Base-by-base conservation (phyloP, 768 basidiomycete species). In the Suillus sp. region DNA sequence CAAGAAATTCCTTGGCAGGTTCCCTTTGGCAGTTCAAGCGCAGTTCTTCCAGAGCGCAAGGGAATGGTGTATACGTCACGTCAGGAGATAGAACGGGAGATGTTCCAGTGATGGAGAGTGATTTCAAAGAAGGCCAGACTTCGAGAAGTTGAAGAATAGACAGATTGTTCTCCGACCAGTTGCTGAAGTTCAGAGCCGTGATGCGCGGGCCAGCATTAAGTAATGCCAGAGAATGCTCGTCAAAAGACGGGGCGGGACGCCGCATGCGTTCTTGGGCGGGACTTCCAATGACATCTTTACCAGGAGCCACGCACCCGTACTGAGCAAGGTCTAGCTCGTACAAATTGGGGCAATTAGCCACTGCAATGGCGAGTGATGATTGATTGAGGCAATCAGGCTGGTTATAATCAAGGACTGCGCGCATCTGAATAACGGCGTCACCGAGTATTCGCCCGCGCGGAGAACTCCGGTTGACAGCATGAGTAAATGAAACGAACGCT, bases 131-230 rank as follows among this genome's bases (percentile, higher is more conserved):
- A 2, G 88, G 81, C 84, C 86, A 91, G 61, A 87, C 76, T 59
- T 83, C 81, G 65, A 91, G 83, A 45, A 92, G 81, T 72, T 89
- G 86, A 54, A 80, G 75, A 59, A 91, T 75, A 18, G 82, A 77
- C 45, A 83, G 74, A 57, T 80, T 74, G 69, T 88, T 86, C 65
- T 86, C 83, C 13, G 90, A 86, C 88, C 88, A 91, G 70, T 92
- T 91, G 70, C 81, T 83, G 69, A 92, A 87, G 61, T 83, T 81
- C 5, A 92, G 78, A 6, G 74, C 71, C 35, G 81, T 77, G 65
- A 86, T 83, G 51, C 65, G 70, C 1, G 89, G 86, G n/a, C 85
- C 87, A 11, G 81, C 72, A 59, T 77, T 81, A 58, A 91, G 80
- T 48, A 83, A 72, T 20, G 80, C 73, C 37, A 90, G 72, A 2